Percentiles rank a stretch among this genome's conserved stretches.
Evolutionary conservation across 345 rosid genomes (phyloP).

Genomic region (Abelmoschus esculentus): DNA sequence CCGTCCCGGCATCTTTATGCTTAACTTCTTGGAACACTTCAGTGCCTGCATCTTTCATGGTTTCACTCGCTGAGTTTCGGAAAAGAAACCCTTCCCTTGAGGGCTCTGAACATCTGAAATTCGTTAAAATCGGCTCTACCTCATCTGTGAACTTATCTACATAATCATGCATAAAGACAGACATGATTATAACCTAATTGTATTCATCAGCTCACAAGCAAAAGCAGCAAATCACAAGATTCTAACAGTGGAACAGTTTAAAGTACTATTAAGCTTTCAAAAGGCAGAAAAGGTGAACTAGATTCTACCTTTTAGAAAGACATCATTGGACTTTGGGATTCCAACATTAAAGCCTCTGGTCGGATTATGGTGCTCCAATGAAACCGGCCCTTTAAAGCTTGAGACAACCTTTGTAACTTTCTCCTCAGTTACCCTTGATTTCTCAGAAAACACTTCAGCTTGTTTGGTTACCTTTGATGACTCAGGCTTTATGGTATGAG

Average conservation of each 20-base stretch:
- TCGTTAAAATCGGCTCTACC: conserved; percentile 50
- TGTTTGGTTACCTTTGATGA: conserved; percentile 23
- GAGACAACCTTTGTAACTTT: conserved; percentile 22
- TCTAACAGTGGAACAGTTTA: background rate
- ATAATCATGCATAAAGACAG: background rate
- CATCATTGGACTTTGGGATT: conserved; percentile 38
- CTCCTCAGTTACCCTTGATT: conserved; percentile 21
- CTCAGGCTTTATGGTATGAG: conserved; percentile 38
- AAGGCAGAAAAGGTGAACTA: conserved; percentile 6
- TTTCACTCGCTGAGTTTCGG: conserved; percentile 34
- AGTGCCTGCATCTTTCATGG: conserved; percentile 45
- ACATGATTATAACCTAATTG: background rate
- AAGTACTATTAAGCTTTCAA: background rate
- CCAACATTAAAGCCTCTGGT: conserved; percentile 33
- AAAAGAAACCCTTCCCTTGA: conserved; percentile 73
- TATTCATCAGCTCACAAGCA: too few species aligned
- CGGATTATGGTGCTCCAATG: conserved; percentile 21
- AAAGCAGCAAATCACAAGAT: background rate
- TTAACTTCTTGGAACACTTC: conserved; percentile 38
- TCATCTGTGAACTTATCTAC: conserved; percentile 77
- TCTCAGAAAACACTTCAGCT: conserved; percentile 34
- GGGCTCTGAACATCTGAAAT: conserved; percentile 38
- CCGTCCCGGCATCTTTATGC: conserved; percentile 79
- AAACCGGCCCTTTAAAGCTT: conserved; percentile 17
- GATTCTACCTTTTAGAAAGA: conserved; percentile 55